These are phyloP conservation scores for Botryotinia narcissicola DNA, from an alignment of 2,329 filamentous ascomycete genomes.

Conservation along the genomic window DNA sequence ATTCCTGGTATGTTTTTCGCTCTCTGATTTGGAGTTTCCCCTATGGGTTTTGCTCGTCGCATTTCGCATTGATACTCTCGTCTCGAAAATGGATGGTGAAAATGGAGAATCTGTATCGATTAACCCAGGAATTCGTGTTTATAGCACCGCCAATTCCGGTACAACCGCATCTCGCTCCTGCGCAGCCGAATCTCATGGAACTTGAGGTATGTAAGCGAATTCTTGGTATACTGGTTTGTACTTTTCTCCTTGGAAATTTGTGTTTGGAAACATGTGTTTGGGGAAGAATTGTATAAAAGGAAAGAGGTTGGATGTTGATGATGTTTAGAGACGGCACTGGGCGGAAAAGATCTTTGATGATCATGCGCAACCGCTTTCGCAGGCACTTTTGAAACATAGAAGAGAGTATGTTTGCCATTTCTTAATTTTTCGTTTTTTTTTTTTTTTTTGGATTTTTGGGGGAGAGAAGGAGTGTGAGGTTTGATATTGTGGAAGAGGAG, in stretches of 20 bases:
- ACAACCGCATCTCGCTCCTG: conserved; percentile 27
- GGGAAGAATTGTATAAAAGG: accelerated
- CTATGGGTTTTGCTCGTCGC: no score
- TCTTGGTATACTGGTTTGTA: background rate
- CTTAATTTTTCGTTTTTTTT: no score
- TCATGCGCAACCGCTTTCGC: conserved; percentile 50
- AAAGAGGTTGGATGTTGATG: background rate
- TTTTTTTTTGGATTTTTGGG: no score
- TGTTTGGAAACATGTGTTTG: background rate
- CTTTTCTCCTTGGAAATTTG: conserved; percentile 10
- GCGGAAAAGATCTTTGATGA: conserved; percentile 59
- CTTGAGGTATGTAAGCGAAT: conserved; percentile 30
- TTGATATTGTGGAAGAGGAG: conserved; percentile 17
- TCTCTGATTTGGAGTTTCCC: no score
- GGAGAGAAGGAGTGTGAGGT: background rate
- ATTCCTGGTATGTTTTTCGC: conserved; percentile 42
- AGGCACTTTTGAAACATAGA: conserved; percentile 48
- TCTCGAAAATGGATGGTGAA: background rate
- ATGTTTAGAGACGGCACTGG: conserved; percentile 53
- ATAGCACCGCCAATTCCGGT: conserved; percentile 29
- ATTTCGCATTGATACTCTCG: no score
- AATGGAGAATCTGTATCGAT: conserved; percentile 23
- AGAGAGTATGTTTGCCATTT: conserved; percentile 42
- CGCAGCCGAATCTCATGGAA: conserved; percentile 26
- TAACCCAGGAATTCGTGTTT: conserved; percentile 27